Conservation (phyloP, 2,329 filamentous ascomycete species). For the Meredithiella fracta region DNA sequence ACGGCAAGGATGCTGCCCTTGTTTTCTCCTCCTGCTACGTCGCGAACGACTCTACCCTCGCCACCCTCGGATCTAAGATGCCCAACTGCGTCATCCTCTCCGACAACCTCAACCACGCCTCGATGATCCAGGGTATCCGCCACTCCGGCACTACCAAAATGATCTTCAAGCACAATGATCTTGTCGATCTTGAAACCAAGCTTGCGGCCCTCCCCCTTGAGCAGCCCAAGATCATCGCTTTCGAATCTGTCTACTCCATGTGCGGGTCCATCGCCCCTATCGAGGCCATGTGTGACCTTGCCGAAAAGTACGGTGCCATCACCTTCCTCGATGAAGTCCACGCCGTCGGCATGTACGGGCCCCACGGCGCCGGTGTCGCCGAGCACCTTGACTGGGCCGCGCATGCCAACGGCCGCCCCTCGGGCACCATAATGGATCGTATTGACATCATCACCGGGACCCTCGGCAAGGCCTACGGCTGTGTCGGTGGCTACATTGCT, state of each 20-base stretch:
- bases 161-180: slow-evolving; percentile 96
- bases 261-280: slow-evolving; percentile 95
- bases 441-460: slow-evolving; percentile 97
- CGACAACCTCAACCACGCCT: slow-evolving; percentile 92
- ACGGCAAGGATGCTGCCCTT: slow-evolving; percentile 78
- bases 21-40: slow-evolving; percentile 98
- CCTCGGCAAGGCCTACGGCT: slow-evolving; percentile 92
- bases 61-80: slow-evolving; percentile 90
- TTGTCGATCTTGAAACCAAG: slow-evolving; percentile 84
- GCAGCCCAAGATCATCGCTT: slow-evolving; percentile 93
- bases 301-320: slow-evolving; percentile 92
- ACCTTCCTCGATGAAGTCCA: slow-evolving; percentile 98
- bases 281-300: slow-evolving; percentile 85
- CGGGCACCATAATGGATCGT: slow-evolving; percentile 83
- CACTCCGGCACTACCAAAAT: slow-evolving; percentile 95
- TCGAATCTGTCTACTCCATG: slow-evolving; percentile 99
- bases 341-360: slow-evolving; percentile 97
- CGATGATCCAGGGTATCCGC: slow-evolving; percentile 98
- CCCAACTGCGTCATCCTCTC: slow-evolving; percentile 96
- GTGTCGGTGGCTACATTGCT: slow-evolving; percentile 94
- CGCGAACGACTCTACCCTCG: slow-evolving; percentile 90
- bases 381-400: slow-evolving; percentile 92
- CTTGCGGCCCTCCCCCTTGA: slow-evolving; percentile 71
- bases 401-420: slow-evolving; percentile 55
- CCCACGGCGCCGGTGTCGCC: slow-evolving; percentile 84